Evolutionary conservation across 202 grass and related monocot genomes (phyloP).

Genomic region (Setaria viridis): DNA sequence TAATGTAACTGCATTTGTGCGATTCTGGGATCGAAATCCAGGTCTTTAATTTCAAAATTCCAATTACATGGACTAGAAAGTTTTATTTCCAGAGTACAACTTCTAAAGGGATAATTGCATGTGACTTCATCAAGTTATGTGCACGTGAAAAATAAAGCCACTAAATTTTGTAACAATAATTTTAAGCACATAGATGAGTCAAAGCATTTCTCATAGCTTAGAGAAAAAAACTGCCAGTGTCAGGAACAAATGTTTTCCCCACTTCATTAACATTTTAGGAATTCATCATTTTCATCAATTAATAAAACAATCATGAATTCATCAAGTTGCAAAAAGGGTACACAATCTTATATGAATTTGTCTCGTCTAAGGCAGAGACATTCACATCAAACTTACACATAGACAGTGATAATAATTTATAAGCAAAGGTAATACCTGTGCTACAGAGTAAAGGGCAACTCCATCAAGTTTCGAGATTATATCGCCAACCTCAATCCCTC

Average conservation of each 20-base stretch:
- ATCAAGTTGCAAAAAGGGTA: neutral
- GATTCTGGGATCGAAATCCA: neutral
- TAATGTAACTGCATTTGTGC: neutral
- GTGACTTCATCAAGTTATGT: neutral
- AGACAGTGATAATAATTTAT: neutral
- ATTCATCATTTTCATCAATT: neutral
- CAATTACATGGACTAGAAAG: neutral
- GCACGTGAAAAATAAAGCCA: neutral
- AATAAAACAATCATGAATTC: neutral
- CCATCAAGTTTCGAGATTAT: constrained; percentile 19
- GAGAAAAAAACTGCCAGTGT: too few species aligned
- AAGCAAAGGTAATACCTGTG: constrained; percentile 1
- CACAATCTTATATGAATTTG: neutral
- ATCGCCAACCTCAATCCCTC: constrained; percentile 19
- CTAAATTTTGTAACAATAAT: neutral
- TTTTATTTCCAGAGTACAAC: too few species aligned
- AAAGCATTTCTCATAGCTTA: too few species aligned
- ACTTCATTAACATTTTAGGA: neutral
- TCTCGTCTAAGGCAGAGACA: neutral
- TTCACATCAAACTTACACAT: neutral
- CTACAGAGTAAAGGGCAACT: neutral
- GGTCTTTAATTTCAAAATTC: neutral
- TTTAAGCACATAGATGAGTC: neutral
- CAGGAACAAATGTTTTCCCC: too few species aligned
- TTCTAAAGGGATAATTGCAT: neutral